phyloP scores from a whole-genome alignment of 768 basidiomycete genomes.

The Russula sp. region DNA sequence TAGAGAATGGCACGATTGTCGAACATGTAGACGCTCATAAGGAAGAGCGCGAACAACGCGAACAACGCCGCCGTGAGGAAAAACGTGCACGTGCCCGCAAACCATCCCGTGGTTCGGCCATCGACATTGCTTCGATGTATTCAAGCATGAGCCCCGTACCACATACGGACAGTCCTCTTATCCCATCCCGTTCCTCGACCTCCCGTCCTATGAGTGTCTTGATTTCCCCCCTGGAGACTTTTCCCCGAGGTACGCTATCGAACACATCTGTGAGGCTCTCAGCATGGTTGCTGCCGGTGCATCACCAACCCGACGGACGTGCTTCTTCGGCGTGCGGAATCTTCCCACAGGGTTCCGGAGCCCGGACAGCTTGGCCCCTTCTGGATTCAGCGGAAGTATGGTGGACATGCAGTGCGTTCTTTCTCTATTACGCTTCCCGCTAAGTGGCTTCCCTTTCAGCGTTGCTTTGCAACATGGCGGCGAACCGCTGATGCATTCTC shows the following conservation, averaged over 20 bases:
- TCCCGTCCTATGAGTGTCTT: conserved; percentile 54
- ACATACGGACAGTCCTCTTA: conserved; percentile 47
- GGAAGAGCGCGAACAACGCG: conserved; percentile 71
- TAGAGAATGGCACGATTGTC: conserved; percentile 86
- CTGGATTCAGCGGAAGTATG: conserved; percentile 83
- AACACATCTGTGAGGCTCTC: conserved; percentile 78
- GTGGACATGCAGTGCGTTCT: conserved; percentile 83
- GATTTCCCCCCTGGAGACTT: conserved; percentile 48
- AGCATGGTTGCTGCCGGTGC: conserved; percentile 50
- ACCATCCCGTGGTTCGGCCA: conserved; percentile 61
- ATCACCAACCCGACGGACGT: conserved; percentile 57
- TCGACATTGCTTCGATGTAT: conserved; percentile 69
- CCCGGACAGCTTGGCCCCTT: conserved; percentile 75
- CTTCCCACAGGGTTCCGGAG: conserved; percentile 68
- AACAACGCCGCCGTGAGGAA: conserved; percentile 64
- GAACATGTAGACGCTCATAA: conserved; percentile 80
- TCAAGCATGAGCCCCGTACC: conserved; percentile 55
- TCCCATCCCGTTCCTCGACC: conserved; percentile 32
- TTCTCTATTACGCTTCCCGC: conserved; percentile 13
- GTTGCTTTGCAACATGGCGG: conserved; percentile 71
- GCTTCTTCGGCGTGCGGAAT: conserved; percentile 75
- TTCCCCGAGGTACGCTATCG: conserved; percentile 57
- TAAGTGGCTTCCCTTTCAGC: conserved; percentile 34
- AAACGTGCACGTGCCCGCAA: conserved; percentile 59
- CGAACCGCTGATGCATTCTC: conserved; percentile 25